Conservation (phyloP, 768 basidiomycete species). For the Floccularia luteovirens region DNA sequence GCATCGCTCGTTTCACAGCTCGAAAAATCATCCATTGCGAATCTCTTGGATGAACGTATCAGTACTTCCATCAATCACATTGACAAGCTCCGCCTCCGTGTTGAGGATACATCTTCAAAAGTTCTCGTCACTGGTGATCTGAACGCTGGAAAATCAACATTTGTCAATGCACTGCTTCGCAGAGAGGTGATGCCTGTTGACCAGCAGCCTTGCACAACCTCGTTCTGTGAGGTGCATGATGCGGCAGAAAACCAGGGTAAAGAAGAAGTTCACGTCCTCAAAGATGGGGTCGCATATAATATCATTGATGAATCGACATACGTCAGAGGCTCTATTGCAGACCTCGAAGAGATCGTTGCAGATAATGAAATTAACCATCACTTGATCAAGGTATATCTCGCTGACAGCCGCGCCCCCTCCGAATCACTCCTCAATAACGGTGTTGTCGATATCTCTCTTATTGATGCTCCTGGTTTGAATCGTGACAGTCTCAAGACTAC, state of each 20-base stretch:
- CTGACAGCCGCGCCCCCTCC: conserved; percentile 68
- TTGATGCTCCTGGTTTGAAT: conserved; percentile 97
- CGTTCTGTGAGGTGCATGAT: conserved; percentile 95
- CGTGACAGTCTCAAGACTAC: conserved; percentile 94
- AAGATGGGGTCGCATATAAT: conserved; percentile 61
- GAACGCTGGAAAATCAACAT: conserved; percentile 97
- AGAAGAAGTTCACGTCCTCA: conserved; percentile 84
- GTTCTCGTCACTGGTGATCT: conserved; percentile 97
- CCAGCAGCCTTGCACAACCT: conserved; percentile 95
- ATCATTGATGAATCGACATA: conserved; percentile 71
- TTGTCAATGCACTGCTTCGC: conserved; percentile 91
- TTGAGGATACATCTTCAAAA: conserved; percentile 89
- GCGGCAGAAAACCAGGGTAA: conserved; percentile 70
- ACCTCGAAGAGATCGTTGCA: conserved; percentile 75
- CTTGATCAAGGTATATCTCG: conserved; percentile 83
- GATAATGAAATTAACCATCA: conserved; percentile 67
- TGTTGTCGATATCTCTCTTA: conserved; percentile 94
- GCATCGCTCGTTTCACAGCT: conserved; percentile 82
- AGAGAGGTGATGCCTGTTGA: conserved; percentile 94
- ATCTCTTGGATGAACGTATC: conserved; percentile 84
- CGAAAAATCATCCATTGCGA: conserved; percentile 89
- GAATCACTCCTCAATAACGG: conserved; percentile 91
- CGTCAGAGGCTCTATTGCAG: conserved; percentile 52
- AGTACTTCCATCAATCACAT: conserved; percentile 68
- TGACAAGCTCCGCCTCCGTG: conserved; percentile 75